Evolutionary conservation across 306 rosid species (phyloP).

Genomic region (Arachis stenosperma): DNA sequence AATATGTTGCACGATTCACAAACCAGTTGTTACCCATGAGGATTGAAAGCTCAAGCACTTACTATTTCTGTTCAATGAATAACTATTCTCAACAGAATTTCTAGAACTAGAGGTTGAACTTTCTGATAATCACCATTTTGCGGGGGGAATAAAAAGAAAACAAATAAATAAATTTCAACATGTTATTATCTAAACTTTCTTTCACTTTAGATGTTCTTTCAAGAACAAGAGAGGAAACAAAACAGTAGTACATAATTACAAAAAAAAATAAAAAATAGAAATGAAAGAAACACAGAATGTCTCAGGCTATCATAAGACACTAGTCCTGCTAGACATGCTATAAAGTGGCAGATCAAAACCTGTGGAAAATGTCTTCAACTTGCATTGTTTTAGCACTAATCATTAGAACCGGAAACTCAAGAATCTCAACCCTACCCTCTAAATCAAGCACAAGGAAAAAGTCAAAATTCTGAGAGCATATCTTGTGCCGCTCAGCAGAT

Average conservation of each 20-base stretch:
- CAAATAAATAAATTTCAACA: too few relatives aligned
- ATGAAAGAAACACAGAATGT: constrained; percentile 17
- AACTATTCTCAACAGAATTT: constrained; percentile 8
- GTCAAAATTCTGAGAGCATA: constrained; percentile 63
- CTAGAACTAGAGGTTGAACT: constrained; percentile 8
- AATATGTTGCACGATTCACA: constrained; percentile 23
- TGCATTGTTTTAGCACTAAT: constrained; percentile 71
- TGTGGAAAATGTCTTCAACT: constrained; percentile 85
- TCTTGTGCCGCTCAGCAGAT: constrained; percentile 43
- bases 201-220: too few relatives aligned
- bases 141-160: too few relatives aligned
- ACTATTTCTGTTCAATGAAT: constrained; percentile 19
- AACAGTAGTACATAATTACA: constrained; percentile 8
- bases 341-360: constrained; percentile 59
- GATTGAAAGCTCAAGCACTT: constrained; percentile 27
- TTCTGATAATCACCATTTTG: background rate
- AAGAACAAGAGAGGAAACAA: background rate
- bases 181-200: too few relatives aligned
- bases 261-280: background rate
- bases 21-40: constrained; percentile 15
- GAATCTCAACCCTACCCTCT: constrained; percentile 96
- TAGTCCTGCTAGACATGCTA: constrained; percentile 31
- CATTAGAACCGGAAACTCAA: constrained; percentile 89
- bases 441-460: constrained; percentile 95
- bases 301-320: constrained; percentile 26